These are phyloP conservation scores for Penstemon newberryi DNA, from an alignment of 257 asterid genomes.

Conservation along the genomic window DNA sequence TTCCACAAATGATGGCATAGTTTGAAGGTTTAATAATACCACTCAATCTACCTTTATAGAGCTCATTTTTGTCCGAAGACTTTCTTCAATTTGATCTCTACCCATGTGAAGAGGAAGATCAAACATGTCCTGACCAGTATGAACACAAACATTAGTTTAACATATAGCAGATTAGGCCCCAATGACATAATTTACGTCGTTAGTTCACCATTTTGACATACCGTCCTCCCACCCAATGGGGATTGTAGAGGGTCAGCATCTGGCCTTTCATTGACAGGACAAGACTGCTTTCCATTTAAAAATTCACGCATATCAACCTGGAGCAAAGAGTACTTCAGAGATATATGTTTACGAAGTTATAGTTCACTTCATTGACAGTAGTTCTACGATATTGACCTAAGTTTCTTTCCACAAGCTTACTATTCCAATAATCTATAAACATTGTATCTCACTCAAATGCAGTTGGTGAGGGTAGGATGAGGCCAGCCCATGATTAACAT, in stretches of 20 bases:
- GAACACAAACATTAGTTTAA: slow-evolving; percentile 3
- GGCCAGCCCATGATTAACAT: neutral
- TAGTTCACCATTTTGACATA: slow-evolving; percentile 35
- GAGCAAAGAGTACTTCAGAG: slow-evolving; percentile 24
- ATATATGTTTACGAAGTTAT: neutral
- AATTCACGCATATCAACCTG: slow-evolving; percentile 96
- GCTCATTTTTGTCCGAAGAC: slow-evolving; percentile 75
- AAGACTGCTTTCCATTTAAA: slow-evolving; percentile 74
- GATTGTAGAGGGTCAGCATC: slow-evolving; percentile 76
- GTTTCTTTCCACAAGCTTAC: neutral
- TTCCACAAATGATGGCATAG: neutral
- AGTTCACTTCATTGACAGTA: too few species aligned
- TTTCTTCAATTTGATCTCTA: slow-evolving; percentile 91
- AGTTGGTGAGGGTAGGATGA: neutral
- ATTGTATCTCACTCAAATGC: neutral
- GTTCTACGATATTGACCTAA: neutral
- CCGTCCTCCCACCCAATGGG: slow-evolving; percentile 93
- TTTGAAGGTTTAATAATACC: slow-evolving; percentile 1
- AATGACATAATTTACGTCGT: neutral
- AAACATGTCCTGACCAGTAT: slow-evolving; percentile 63
- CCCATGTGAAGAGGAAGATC: slow-evolving; percentile 94
- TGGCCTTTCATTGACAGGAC: slow-evolving; percentile 57
- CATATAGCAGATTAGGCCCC: slow-evolving; percentile 28
- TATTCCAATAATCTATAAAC: slow-evolving; percentile 11
- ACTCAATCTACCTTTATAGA: slow-evolving; percentile 65